Evolutionary conservation across 169 alveolate genomes (phyloP).

Genomic region (Plasmodium blacklocki): DNA sequence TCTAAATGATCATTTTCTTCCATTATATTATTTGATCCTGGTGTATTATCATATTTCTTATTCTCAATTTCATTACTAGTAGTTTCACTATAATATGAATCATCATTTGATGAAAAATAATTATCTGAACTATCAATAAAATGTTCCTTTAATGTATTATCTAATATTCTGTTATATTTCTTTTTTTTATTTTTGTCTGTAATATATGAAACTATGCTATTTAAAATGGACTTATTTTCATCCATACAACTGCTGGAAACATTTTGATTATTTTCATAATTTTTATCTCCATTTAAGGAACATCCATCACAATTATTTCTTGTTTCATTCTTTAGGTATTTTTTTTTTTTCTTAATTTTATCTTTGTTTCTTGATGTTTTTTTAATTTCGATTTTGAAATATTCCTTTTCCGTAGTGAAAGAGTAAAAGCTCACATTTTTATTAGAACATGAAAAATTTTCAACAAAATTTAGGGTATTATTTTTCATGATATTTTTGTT

Average conservation of each 20-base stretch:
- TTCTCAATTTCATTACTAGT: slow-evolving; percentile 18
- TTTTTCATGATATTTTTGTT: neutral
- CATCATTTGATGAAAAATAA: slow-evolving; percentile 26
- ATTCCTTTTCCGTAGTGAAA: slow-evolving; percentile 55
- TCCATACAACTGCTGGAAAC: no score
- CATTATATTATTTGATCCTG: neutral
- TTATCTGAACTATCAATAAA: slow-evolving; percentile 32
- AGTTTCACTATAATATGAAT: slow-evolving; percentile 68
- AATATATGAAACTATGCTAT: slow-evolving; percentile 31
- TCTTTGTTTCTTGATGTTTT: slow-evolving; percentile 18
- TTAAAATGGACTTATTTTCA: slow-evolving; percentile 25
- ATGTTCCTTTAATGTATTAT: slow-evolving; percentile 42
- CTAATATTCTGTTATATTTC: slow-evolving; percentile 44
- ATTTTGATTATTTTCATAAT: neutral
- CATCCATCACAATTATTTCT: slow-evolving; percentile 7
- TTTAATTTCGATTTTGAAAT: slow-evolving; percentile 49
- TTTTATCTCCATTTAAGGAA: neutral
- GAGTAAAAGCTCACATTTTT: slow-evolving; percentile 60
- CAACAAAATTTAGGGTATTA: slow-evolving; percentile 34
- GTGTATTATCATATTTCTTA: neutral
- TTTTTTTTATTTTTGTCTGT: slow-evolving; percentile 22
- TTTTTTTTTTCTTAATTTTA: neutral
- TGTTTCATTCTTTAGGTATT: neutral
- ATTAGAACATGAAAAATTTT: slow-evolving; percentile 36
- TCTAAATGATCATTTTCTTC: neutral